Evolutionary conservation across 768 basidiomycete genomes (phyloP).

Genomic region (Pisolithus orientalis): DNA sequence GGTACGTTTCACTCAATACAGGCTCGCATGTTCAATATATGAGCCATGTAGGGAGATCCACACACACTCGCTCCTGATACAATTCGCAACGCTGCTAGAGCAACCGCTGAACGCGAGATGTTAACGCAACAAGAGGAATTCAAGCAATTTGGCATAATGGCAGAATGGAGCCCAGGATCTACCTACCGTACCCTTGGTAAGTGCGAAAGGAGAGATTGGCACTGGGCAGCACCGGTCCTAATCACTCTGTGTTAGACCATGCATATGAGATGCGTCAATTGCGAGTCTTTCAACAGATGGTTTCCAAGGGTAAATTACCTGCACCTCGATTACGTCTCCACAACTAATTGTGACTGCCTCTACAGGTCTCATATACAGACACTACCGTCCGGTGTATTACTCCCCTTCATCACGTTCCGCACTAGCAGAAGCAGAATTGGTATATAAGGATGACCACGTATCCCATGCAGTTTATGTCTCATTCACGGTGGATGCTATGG

Average conservation of each 20-base stretch:
- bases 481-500: slow-evolving; percentile 51
- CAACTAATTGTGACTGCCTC: neutral
- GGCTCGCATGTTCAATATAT: neutral
- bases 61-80: slow-evolving; percentile 45
- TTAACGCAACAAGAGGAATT: slow-evolving; percentile 76
- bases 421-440: slow-evolving; percentile 89
- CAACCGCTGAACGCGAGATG: slow-evolving; percentile 70
- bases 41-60: slow-evolving; percentile 43
- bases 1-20: slow-evolving; percentile 33
- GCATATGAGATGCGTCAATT: slow-evolving; percentile 86
- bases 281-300: slow-evolving; percentile 80
- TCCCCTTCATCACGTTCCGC: slow-evolving; percentile 94
- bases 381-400: slow-evolving; percentile 87
- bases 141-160: slow-evolving; percentile 81
- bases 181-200: slow-evolving; percentile 86
- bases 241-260: slow-evolving; percentile 49
- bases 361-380: slow-evolving; percentile 74
- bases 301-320: slow-evolving; percentile 56
- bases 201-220: slow-evolving; percentile 6
- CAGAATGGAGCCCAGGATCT: slow-evolving; percentile 67
- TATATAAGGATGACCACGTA: slow-evolving; percentile 82
- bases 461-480: slow-evolving; percentile 85
- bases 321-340: neutral
- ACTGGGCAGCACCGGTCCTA: neutral
- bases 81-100: slow-evolving; percentile 66